Conservation (phyloP, 1,284 basidiomycete species). For the Sphaerobolus stellatus region DNA sequence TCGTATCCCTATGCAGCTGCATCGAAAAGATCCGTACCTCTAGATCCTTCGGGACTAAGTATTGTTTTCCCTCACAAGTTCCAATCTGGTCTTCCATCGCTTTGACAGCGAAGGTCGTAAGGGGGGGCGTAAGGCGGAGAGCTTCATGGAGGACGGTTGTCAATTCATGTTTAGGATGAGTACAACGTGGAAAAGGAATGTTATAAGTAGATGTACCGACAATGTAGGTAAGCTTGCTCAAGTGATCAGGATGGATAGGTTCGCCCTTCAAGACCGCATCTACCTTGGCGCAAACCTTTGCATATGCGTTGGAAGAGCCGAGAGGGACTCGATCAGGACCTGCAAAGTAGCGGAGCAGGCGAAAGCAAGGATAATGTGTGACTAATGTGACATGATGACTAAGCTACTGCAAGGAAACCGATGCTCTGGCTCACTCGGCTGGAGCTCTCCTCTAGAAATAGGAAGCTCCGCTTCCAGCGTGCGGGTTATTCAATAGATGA, state of each 20-base stretch:
- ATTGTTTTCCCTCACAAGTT: conserved; percentile 39
- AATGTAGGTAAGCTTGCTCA: conserved; percentile 45
- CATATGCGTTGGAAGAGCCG: conserved; percentile 43
- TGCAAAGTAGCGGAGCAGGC: no score
- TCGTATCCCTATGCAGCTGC: conserved; percentile 42
- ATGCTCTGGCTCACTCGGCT: no score
- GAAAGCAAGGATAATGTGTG: no score
- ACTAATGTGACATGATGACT: no score
- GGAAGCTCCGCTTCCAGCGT: conserved; percentile 48
- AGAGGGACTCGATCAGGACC: no score
- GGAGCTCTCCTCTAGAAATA: no score
- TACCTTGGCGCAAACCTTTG: conserved; percentile 46
- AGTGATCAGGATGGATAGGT: conserved; percentile 37
- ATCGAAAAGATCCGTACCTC: conserved; percentile 33
- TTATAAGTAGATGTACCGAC: conserved; percentile 36
- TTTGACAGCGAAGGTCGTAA: conserved; percentile 35
- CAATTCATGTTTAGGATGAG: neutral
- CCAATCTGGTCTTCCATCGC: conserved; percentile 35
- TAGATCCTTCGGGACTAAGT: conserved; percentile 37
- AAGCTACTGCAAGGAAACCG: no score
- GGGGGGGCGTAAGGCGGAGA: conserved; percentile 46
- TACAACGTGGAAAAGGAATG: no score
- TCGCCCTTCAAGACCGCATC: conserved; percentile 43
- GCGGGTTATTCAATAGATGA: conserved; percentile 38
- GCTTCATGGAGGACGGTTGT: conserved; percentile 48